Evolutionary conservation across 176 grass and related monocot genomes (phyloP).

Genomic region (Triticum monococcum): DNA sequence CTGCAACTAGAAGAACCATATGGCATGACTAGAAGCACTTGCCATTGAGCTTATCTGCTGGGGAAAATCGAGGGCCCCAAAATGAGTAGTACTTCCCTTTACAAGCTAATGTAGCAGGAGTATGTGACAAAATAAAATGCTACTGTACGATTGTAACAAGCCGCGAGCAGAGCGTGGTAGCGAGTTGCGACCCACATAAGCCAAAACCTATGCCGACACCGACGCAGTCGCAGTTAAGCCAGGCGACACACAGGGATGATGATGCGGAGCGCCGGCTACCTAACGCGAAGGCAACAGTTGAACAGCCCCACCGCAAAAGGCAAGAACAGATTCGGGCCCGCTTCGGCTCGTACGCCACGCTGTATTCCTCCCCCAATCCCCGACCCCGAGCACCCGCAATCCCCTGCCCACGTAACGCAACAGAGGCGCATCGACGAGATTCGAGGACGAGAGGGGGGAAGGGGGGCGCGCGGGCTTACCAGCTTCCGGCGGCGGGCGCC

Average conservation of each 20-base stretch:
- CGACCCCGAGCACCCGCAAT: no score
- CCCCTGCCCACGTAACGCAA: no score
- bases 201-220: neutral
- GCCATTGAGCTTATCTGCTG: neutral
- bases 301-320: neutral
- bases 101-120: neutral
- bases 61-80: neutral
- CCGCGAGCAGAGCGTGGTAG: neutral
- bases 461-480: conserved; percentile 18
- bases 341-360: neutral
- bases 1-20: neutral
- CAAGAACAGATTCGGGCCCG: neutral
- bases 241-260: neutral
- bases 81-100: neutral
- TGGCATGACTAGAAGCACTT: neutral
- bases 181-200: neutral
- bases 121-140: neutral
- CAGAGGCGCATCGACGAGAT: neutral
- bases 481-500: conserved; percentile 42
- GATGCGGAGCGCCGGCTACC: conserved; percentile 19
- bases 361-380: neutral
- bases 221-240: neutral
- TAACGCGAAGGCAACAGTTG: neutral
- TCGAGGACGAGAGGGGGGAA: neutral
- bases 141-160: neutral